Evolutionary conservation across 257 asterid species (phyloP).

Genomic region (Solanum pimpinellifolium): DNA sequence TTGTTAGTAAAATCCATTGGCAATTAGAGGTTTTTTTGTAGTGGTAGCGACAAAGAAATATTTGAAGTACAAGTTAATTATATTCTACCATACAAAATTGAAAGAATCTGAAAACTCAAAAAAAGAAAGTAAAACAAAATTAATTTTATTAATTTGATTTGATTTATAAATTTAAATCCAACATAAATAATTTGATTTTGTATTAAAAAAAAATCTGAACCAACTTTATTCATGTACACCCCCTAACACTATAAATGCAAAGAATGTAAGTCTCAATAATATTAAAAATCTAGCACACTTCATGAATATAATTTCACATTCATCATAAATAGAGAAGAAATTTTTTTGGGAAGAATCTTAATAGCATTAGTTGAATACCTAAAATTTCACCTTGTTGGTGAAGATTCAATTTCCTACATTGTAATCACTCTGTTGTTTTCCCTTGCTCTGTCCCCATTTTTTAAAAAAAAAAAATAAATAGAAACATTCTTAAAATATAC

Average conservation of each 20-base stretch:
- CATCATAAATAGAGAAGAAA: not conserved
- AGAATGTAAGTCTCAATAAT: not conserved
- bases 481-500: not conserved
- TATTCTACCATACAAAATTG: not conserved
- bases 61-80: not conserved
- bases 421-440: not conserved
- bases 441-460: not conserved
- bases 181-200: not conserved
- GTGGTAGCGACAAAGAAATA: too few relatives aligned
- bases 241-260: not conserved
- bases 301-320: not conserved
- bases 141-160: too few relatives aligned
- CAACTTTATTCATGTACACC: not conserved
- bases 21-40: too few relatives aligned
- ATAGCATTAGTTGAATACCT: not conserved
- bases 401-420: not conserved
- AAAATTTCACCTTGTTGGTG: too few relatives aligned
- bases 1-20: too few relatives aligned
- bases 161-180: not conserved
- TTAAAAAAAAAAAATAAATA: too few relatives aligned
- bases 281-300: not conserved
- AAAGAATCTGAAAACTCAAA: not conserved
- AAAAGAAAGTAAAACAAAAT: too few relatives aligned
- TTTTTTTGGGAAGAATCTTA: not conserved
- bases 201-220: too few relatives aligned